Conservation (phyloP, 805 yeast species). For the Candida ficus region DNA sequence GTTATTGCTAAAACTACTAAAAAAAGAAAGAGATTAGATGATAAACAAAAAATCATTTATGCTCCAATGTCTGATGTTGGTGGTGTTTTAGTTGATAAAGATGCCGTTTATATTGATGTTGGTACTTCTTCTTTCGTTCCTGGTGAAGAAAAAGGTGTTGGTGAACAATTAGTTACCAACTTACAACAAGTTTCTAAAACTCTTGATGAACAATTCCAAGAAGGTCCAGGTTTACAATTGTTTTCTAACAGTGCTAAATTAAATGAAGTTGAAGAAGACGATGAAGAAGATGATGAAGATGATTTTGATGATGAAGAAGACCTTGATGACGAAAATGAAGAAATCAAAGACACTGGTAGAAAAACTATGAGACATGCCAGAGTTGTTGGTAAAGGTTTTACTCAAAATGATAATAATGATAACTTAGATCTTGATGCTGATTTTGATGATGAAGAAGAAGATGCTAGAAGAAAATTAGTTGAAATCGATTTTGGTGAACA, state of each 20-base stretch:
- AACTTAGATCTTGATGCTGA: conserved; percentile 35
- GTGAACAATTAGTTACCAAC: conserved; percentile 79
- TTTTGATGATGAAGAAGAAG: conserved; percentile 32
- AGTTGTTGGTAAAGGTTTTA: conserved; percentile 48
- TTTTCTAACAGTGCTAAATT: conserved; percentile 60
- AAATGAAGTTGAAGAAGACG: conserved; percentile 37
- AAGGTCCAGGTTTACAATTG: conserved; percentile 67
- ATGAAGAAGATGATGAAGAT: conserved; percentile 32
- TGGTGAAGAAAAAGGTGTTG: conserved; percentile 71
- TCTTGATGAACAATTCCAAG: conserved; percentile 50
- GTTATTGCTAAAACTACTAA: conserved; percentile 56
- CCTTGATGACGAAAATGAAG: conserved; percentile 25
- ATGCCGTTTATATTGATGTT: conserved; percentile 86
- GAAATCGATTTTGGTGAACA: conserved; percentile 42
- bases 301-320: conserved; percentile 30
- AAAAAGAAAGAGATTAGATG: conserved; percentile 88
- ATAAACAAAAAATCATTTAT: conserved; percentile 86
- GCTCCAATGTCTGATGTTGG: conserved; percentile 99
- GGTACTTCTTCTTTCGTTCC: conserved; percentile 50
- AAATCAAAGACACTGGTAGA: conserved; percentile 53
- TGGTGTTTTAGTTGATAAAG: conserved; percentile 94
- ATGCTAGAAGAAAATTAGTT: conserved; percentile 37
- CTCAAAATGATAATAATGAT: conserved; percentile 40
- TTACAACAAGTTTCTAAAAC: conserved; percentile 67
- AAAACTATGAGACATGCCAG: conserved; percentile 55